Conservation (phyloP, 306 rosid genomes). For the Quercus dentata region DNA sequence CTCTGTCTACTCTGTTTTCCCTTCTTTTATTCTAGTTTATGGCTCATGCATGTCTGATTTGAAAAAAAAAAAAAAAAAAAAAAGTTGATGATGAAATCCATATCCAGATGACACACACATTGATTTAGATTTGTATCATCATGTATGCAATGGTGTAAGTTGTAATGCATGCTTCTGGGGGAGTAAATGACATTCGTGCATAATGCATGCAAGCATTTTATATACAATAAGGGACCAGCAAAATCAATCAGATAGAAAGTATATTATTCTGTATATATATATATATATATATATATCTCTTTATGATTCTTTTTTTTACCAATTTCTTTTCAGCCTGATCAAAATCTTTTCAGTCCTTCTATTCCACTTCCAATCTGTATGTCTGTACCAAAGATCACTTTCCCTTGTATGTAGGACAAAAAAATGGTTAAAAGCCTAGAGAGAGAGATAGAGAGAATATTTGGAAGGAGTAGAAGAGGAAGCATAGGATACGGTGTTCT, state of each 20-base stretch:
- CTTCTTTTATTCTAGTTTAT: neutral
- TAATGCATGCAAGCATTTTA: too few relatives aligned
- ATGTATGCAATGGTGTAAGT: too few relatives aligned
- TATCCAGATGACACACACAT: too few relatives aligned
- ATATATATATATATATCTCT: neutral
- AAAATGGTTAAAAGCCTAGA: neutral
- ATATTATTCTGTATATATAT: too few relatives aligned
- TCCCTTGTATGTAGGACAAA: constrained; percentile 22
- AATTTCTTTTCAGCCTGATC: constrained; percentile 16
- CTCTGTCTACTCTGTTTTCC: neutral
- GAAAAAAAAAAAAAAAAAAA: too few relatives aligned
- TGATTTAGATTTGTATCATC: too few relatives aligned
- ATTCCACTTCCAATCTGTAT: constrained; percentile 37
- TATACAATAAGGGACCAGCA: too few relatives aligned
- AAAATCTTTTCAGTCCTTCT: constrained; percentile 39
- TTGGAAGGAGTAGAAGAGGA: constrained; percentile 1
- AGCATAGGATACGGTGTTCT: constrained; percentile 19
- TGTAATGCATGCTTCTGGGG: too few relatives aligned
- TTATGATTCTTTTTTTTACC: constrained; percentile 1
- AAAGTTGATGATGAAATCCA: too few relatives aligned
- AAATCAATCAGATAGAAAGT: too few relatives aligned
- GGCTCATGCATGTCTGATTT: too few relatives aligned
- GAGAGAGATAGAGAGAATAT: constrained; percentile 6
- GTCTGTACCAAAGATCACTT: neutral
- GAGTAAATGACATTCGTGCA: too few relatives aligned